These are phyloP conservation scores for Edaphochlamys debaryana DNA, from an alignment of 139 green algal species.

Conservation along the genomic window DNA sequence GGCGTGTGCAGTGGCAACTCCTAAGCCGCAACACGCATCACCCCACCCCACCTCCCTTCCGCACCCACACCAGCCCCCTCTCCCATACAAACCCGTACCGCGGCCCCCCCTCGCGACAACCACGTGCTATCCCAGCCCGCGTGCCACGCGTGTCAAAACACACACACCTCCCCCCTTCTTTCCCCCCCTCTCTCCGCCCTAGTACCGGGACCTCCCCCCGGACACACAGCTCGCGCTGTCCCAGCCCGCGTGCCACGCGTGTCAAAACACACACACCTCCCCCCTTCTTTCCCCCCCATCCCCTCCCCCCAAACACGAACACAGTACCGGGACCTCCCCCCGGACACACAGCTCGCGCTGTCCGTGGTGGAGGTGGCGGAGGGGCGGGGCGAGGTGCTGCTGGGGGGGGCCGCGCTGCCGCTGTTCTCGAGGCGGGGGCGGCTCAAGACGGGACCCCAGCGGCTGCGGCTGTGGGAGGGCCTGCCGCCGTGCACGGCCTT, in stretches of 20 bases:
- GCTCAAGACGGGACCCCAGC: conserved; percentile 81
- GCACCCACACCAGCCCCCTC: background rate
- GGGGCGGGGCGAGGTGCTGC: conserved; percentile 30
- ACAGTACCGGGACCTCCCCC: conserved; percentile 87
- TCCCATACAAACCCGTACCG: background rate
- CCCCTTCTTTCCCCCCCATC: background rate
- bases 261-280: no score
- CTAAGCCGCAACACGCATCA: no score
- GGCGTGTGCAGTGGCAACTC: no score
- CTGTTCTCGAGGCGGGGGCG: conserved; percentile 91
- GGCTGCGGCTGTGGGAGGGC: conserved; percentile 74
- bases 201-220: conserved; percentile 87
- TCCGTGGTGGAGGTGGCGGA: conserved; percentile 62
- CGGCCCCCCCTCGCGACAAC: no score
- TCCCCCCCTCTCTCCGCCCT: background rate
- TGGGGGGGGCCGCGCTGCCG: conserved; percentile 74
- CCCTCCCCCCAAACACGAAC: no score
- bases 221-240: conserved; percentile 42
- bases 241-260: no score
- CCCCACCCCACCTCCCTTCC: no score
- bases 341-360: conserved; percentile 75
- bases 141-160: no score
- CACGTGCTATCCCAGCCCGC: background rate
- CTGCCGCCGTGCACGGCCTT: conserved; percentile 58
- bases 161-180: background rate